Evolutionary conservation across 2,329 filamentous ascomycete species (phyloP), one percentile per base, ranked within the genome.

Genomic region (Fusarium temperatum): DNA sequence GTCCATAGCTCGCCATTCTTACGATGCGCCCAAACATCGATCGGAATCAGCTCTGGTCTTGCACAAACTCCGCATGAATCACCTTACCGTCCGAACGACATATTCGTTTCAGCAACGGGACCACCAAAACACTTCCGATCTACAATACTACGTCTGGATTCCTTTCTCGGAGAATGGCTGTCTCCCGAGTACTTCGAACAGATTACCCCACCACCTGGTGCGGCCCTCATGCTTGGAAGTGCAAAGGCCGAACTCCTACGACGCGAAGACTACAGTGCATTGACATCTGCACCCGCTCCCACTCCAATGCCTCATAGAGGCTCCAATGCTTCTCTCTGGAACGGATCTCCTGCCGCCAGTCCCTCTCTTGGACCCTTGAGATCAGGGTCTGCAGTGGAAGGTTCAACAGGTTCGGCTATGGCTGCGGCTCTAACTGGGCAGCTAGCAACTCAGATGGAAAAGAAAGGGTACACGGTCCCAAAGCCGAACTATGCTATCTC

Each of bases 131-230:
- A 80, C 60, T 80, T 89, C 67, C 85, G 87, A 65, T 92, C 90
- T 72, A 85, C 89, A 7, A 87, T 91, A 15, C 84, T 99, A 54
- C 92, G 96, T 2, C 88, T 99, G 11, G 96, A 99, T 82, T 93
- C 95, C 0, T 98, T 97, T 79, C 87, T 99, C 0, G 96, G 96
- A 55, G 96, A 99, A 86, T 99, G 96, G 96, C 87, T 98, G 36
- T 94, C 93, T 5, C 94, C 95, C 3, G 92, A 95, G 79, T 99
- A 99, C 82, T 99, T 96, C 78, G 95, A 98, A 72, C 89, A 93
- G 59, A 98, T 98, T 73, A 96, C 93, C 0, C 94, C 95, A 7
- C 96, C 96, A 17, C 96, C 96, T 0, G 90, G 91, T 48, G 96
- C 94, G 7, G 89, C 92, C 8, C 89, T 96, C 83, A 97, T 99